Percentiles rank a stretch among this genome's conserved stretches.
These are phyloP conservation scores for Fomitopsis betulina DNA, from an alignment of 1,284 basidiomycete species.

Conservation along the genomic window DNA sequence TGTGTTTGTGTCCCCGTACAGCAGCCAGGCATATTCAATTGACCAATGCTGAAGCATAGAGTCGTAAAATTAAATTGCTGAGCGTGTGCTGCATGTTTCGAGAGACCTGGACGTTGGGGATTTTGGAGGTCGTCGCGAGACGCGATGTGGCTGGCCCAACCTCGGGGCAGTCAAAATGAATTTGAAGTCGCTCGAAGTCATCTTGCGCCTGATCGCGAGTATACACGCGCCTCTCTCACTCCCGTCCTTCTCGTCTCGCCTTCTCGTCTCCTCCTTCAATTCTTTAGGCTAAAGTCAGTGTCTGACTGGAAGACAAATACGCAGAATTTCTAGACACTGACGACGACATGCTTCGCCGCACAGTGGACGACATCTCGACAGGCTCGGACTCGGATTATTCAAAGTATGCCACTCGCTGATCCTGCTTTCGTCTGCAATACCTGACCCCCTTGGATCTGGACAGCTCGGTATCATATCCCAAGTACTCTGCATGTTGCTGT, in stretches of 20 bases:
- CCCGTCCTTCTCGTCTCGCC: neutral
- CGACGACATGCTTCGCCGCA: constrained; percentile 2
- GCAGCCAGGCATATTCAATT: too few species aligned
- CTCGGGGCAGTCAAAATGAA: neutral
- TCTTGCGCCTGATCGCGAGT: neutral
- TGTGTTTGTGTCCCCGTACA: too few species aligned
- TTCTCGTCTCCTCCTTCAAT: neutral
- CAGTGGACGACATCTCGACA: constrained; percentile 83
- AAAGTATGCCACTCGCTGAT: constrained; percentile 47
- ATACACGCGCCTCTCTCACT: neutral
- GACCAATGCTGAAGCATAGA: too few species aligned
- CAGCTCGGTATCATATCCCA: constrained; percentile 32
- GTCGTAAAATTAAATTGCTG: too few species aligned
- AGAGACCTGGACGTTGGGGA: too few species aligned
- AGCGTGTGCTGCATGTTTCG: too few species aligned
- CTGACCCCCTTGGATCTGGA: neutral
- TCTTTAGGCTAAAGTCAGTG: constrained; percentile 11
- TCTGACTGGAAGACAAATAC: neutral
- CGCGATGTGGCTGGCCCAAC: too few species aligned
- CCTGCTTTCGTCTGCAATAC: constrained; percentile 1
- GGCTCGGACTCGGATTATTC: constrained; percentile 89
- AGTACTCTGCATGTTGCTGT: neutral
- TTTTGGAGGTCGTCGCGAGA: too few species aligned
- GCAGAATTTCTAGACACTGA: constrained; percentile 6
- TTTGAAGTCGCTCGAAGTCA: neutral